Evolutionary conservation across 495 filamentous ascomycete species (phyloP).

Genomic region (Xylaria intraflava): DNA sequence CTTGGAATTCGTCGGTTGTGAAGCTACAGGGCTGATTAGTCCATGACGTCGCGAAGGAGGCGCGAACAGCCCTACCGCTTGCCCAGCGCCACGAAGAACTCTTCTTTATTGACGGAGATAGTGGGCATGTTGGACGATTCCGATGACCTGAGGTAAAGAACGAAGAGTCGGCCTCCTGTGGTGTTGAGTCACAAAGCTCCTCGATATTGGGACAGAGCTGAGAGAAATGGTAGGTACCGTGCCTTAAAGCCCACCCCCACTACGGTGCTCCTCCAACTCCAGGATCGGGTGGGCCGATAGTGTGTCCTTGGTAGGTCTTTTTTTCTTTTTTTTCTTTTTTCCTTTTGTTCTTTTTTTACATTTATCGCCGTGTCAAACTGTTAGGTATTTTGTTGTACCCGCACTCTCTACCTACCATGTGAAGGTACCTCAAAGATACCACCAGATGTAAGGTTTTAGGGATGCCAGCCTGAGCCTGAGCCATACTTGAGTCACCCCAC

Average conservation of each 20-base stretch:
- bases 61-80: conserved; percentile 56
- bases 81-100: conserved; percentile 85
- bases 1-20: conserved; percentile 89
- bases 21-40: conserved; percentile 48
- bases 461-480: no score
- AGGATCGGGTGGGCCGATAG: no score
- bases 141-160: background rate
- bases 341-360: no score
- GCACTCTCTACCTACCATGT: no score
- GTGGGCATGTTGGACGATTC: conserved; percentile 65
- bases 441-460: no score
- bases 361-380: no score
- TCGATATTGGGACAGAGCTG: background rate
- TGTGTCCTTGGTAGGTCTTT: no score
- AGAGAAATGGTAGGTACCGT: background rate
- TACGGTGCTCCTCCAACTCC: no score
- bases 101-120: conserved; percentile 89
- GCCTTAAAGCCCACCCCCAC: conserved; percentile 5
- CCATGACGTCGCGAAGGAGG: conserved; percentile 9
- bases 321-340: no score
- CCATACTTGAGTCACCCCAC: no score
- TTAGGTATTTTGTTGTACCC: no score
- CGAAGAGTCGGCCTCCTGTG: background rate
- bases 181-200: conserved; percentile 7
- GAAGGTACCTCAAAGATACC: no score